Base-by-base conservation (phyloP, 805 yeast genomes). In the Spathaspora sp. region DNA sequence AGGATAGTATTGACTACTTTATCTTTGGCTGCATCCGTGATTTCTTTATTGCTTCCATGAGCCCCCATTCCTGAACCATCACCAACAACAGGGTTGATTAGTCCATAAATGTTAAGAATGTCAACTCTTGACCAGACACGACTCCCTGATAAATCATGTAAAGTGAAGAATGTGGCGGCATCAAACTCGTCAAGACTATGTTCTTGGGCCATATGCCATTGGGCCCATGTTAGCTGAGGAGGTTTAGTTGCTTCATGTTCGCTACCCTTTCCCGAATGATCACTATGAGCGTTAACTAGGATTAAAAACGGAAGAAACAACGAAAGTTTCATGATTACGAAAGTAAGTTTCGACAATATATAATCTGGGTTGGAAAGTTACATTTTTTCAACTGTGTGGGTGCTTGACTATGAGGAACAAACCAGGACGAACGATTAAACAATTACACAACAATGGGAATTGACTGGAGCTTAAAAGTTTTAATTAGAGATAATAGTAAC, bases 151-250 rank as follows among this genome's bases (percentile, higher is more conserved):
- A 82, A 65, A 67, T 92, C 97, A 68, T 93, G 99, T 26, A 92
- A 61, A 38, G 78, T 78, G 77, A 93, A 93, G 61, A 93, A 89
- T 14, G 86, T 77, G 42, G 77, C 82, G 0, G 96, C 78, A 55
- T 87, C 96, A 60, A 82, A 89, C 26, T 76, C 74, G 55, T 87
- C 91, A 53, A 89, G 57, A 16, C 83, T 87, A 70, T 93, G 97
- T 70, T 93, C 98, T 58, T 82, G 84, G 59, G 80, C 75, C 97
- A 93, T 92, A 67, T 93, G 98, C 88, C 92, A 87, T 58, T 80
- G 79, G 60, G 86, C 89, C 96, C 96, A 89, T 16, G 81, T 68
- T 38, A 81, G 59, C 0, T 80, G 83, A 10, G 67, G 69, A 2
- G 90, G 90, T 39, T 55, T 52, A 31, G 48, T 12, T 17, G 23